phyloP scores from a whole-genome alignment of 768 basidiomycete genomes.

The Myochromella boudieri region DNA sequence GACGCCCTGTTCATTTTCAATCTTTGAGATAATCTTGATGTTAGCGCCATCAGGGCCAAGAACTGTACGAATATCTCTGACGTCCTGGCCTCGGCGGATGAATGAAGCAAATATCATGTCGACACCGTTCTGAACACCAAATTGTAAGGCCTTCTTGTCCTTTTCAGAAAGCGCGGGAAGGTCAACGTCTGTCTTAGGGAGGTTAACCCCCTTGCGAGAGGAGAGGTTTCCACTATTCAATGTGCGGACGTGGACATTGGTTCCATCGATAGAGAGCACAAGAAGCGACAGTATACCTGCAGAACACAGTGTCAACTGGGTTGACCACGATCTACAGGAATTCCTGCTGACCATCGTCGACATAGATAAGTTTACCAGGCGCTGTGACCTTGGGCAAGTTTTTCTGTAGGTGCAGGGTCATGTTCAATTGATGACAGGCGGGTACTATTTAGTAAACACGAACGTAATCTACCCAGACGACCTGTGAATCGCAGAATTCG shows the following conservation, averaged over 20 bases:
- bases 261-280: conserved; percentile 84
- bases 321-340: neutral
- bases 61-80: conserved; percentile 88
- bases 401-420: conserved; percentile 41
- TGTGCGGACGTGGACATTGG: conserved; percentile 79
- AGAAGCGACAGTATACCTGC: conserved; percentile 87
- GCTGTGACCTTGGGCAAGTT: conserved; percentile 96
- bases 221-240: conserved; percentile 91
- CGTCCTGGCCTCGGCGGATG: conserved; percentile 94
- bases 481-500: conserved; percentile 77
- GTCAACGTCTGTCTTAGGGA: conserved; percentile 97
- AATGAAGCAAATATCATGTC: conserved; percentile 99
- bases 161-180: conserved; percentile 96
- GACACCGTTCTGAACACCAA: conserved; percentile 96
- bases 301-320: neutral
- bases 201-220: conserved; percentile 98
- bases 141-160: conserved; percentile 93
- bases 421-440: neutral
- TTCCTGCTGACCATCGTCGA: conserved; percentile 78
- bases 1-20: conserved; percentile 99
- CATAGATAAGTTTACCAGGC: conserved; percentile 96
- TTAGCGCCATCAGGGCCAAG: conserved; percentile 92
- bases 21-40: conserved; percentile 99
- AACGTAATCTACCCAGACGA: conserved; percentile 94
- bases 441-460: conserved; percentile 29